phyloP scores from a whole-genome alignment of 345 rosid species.

The Eucalyptus globulus region DNA sequence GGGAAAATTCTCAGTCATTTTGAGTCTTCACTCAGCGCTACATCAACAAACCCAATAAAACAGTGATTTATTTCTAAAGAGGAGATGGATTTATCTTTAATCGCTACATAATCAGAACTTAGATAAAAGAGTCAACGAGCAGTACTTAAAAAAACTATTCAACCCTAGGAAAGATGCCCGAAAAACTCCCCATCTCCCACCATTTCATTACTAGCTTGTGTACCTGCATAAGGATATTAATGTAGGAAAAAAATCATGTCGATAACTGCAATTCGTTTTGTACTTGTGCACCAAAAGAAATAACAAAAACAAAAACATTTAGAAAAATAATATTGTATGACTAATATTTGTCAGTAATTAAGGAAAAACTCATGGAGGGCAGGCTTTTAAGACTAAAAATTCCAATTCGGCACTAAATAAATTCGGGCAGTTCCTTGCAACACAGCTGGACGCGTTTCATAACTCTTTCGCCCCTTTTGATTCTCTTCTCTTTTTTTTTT shows the following conservation, averaged over 20 bases:
- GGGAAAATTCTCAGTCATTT: not conserved
- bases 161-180: not conserved
- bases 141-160: not conserved
- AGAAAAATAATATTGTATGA: not conserved
- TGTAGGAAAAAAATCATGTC: not conserved
- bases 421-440: not conserved
- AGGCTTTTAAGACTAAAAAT: not conserved
- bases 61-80: not conserved
- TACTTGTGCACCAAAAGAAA: not conserved
- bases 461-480: not conserved
- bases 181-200: not conserved
- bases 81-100: not conserved
- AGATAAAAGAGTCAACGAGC: not conserved
- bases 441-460: not conserved
- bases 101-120: not conserved
- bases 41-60: not conserved
- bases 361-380: not conserved
- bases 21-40: not conserved
- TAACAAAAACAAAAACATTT: not conserved
- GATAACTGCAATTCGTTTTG: not conserved
- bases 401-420: not conserved
- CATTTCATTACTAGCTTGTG: not conserved
- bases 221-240: not conserved
- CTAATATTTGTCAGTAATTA: not conserved
- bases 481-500: accelerated